These are phyloP conservation scores for Metarhizium guizhouense DNA, from an alignment of 2,329 filamentous ascomycete genomes.

Conservation along the genomic window DNA sequence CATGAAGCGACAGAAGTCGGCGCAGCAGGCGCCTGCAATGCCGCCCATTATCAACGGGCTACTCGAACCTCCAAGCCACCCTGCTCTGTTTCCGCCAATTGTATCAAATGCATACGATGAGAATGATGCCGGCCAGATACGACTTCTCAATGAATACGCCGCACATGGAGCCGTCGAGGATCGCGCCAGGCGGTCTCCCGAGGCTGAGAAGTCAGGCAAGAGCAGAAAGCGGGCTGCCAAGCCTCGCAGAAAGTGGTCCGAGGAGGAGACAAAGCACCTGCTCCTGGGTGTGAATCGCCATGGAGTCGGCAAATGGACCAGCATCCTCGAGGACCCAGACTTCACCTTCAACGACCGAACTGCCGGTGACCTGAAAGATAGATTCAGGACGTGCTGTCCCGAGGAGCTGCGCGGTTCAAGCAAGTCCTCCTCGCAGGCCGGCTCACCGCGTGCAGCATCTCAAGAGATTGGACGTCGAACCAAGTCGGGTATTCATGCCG, in stretches of 20 bases:
- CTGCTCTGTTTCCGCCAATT: conserved; percentile 55
- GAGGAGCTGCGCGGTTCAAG: conserved; percentile 44
- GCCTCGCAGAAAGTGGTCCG: conserved; percentile 53
- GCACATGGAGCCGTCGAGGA: conserved; percentile 22
- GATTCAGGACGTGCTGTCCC: conserved; percentile 58
- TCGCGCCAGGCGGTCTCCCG: conserved; percentile 15
- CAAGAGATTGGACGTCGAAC: conserved; percentile 24
- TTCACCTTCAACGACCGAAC: conserved; percentile 54
- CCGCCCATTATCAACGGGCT: conserved; percentile 59
- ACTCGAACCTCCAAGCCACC: conserved; percentile 51
- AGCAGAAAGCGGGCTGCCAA: conserved; percentile 46
- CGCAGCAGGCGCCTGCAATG: conserved; percentile 43
- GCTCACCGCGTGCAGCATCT: conserved; percentile 12
- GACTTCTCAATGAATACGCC: conserved; percentile 33
- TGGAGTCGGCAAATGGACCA: conserved; percentile 57
- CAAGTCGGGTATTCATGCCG: conserved; percentile 41
- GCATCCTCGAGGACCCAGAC: conserved; percentile 50
- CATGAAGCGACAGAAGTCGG: conserved; percentile 54
- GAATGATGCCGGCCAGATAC: conserved; percentile 31
- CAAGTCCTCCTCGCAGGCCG: conserved; percentile 15
- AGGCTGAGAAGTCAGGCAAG: conserved; percentile 27
- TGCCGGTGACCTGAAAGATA: conserved; percentile 55
- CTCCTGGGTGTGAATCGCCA: conserved; percentile 52
- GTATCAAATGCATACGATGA: conserved; percentile 46
- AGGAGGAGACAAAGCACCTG: conserved; percentile 55